phyloP scores from a whole-genome alignment of 2,329 filamentous ascomycete genomes.

The Arthroderma uncinatum region DNA sequence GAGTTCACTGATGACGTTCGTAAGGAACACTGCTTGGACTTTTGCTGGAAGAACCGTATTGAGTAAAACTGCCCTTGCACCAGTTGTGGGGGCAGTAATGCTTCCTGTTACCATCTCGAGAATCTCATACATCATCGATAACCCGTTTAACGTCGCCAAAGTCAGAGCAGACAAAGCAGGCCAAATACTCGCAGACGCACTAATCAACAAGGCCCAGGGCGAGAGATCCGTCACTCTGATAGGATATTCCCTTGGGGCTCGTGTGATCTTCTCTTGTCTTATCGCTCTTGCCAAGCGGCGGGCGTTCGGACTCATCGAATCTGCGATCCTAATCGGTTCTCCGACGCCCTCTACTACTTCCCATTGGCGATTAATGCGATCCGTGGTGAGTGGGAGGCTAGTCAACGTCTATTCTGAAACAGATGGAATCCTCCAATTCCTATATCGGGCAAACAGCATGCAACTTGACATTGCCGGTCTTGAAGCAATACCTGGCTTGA shows the following conservation, averaged over 20 bases:
- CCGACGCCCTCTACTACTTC: constrained; percentile 60
- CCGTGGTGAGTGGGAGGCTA: constrained; percentile 67
- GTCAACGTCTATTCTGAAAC: constrained; percentile 84
- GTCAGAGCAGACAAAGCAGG: constrained; percentile 72
- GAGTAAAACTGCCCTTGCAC: constrained; percentile 57
- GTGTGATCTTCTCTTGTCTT: constrained; percentile 73
- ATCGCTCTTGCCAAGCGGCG: constrained; percentile 62
- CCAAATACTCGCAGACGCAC: constrained; percentile 64
- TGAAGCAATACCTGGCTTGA: constrained; percentile 52
- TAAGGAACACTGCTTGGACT: constrained; percentile 69
- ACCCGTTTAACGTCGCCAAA: constrained; percentile 68
- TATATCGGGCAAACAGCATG: constrained; percentile 74
- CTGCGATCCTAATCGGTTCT: constrained; percentile 69
- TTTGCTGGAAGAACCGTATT: constrained; percentile 65
- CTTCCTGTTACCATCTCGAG: constrained; percentile 60
- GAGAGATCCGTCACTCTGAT: constrained; percentile 70
- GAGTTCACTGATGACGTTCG: constrained; percentile 61
- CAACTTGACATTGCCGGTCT: constrained; percentile 76
- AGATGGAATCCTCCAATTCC: constrained; percentile 75
- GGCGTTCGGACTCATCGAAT: constrained; percentile 75
- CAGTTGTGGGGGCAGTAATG: constrained; percentile 52
- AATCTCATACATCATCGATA: constrained; percentile 60
- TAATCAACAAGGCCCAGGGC: constrained; percentile 72
- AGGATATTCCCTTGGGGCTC: constrained; percentile 70
- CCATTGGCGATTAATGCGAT: constrained; percentile 66